Percentiles rank a stretch among this genome's conserved stretches.
These are phyloP conservation scores for Astragalus membranaceus DNA, from an alignment of 306 rosid species.

Conservation along the genomic window DNA sequence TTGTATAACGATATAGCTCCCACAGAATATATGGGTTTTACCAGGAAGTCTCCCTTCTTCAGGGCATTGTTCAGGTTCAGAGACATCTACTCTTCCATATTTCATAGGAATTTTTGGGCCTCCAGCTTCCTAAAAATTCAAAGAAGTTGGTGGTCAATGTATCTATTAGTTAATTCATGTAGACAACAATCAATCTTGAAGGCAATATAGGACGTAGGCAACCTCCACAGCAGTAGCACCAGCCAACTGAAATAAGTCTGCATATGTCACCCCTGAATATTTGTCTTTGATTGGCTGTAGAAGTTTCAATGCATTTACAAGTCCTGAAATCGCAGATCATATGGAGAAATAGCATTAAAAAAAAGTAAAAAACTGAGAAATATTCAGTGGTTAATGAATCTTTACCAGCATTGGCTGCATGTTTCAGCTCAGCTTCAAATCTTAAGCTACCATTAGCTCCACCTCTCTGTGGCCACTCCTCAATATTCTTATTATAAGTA, in stretches of 20 bases:
- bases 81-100: conserved; percentile 82
- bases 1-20: conserved; percentile 4
- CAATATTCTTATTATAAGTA: conserved; percentile 81
- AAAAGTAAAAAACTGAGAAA: conserved; percentile 11
- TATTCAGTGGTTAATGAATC: background rate
- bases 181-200: background rate
- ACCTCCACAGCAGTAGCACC: conserved; percentile 96
- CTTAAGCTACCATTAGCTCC: conserved; percentile 96
- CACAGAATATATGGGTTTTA: conserved; percentile 28
- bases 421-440: conserved; percentile 82
- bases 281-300: conserved; percentile 89
- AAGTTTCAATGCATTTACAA: conserved; percentile 91
- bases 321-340: conserved; percentile 51
- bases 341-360: conserved; percentile 4
- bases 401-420: conserved; percentile 93
- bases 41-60: conserved; percentile 99
- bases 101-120: conserved; percentile 97
- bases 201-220: conserved; percentile 13
- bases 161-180: background rate
- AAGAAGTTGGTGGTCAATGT: conserved; percentile 13
- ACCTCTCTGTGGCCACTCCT: conserved; percentile 93
- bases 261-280: conserved; percentile 82
- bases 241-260: conserved; percentile 97
- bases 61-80: conserved; percentile 77
- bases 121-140: conserved; percentile 74